phyloP scores from a whole-genome alignment of 768 basidiomycete species.

The Pisolithus orientalis region DNA sequence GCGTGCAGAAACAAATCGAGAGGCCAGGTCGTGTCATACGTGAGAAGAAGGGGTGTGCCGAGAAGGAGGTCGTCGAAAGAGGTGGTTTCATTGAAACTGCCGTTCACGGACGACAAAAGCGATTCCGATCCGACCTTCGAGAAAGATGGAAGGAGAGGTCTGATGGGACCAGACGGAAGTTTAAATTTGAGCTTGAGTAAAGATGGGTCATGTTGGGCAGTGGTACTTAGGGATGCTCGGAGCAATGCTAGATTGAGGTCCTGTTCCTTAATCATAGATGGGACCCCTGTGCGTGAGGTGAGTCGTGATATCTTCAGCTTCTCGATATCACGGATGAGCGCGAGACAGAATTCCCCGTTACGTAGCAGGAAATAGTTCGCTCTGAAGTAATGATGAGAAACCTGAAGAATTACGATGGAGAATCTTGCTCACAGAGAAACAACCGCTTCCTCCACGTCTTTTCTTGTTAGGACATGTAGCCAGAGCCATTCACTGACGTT shows the following conservation, averaged over 20 bases:
- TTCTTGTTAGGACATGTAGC: slow-evolving; percentile 78
- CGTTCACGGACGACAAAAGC: slow-evolving; percentile 38
- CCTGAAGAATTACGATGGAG: neutral
- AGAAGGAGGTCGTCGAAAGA: slow-evolving; percentile 71
- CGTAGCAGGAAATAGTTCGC: slow-evolving; percentile 85
- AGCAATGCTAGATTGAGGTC: slow-evolving; percentile 84
- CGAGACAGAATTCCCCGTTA: slow-evolving; percentile 81
- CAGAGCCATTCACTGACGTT: slow-evolving; percentile 93
- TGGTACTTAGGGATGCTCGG: slow-evolving; percentile 82
- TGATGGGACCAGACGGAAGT: slow-evolving; percentile 74
- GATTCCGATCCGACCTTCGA: slow-evolving; percentile 25
- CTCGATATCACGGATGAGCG: slow-evolving; percentile 83
- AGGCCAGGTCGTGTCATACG: slow-evolving; percentile 77
- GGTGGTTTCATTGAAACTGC: slow-evolving; percentile 34
- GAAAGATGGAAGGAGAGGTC: slow-evolving; percentile 77
- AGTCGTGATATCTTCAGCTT: slow-evolving; percentile 76
- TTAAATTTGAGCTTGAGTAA: slow-evolving; percentile 68
- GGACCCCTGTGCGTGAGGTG: slow-evolving; percentile 54
- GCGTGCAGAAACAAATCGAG: slow-evolving; percentile 83
- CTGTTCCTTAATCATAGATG: slow-evolving; percentile 83
- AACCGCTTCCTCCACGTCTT: slow-evolving; percentile 79
- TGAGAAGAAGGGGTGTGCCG: slow-evolving; percentile 68
- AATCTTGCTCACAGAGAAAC: slow-evolving; percentile 64
- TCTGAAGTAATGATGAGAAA: slow-evolving; percentile 34
- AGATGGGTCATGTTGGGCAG: slow-evolving; percentile 79